phyloP scores from a whole-genome alignment of 495 filamentous ascomycete genomes.

The Penicillium taxi region DNA sequence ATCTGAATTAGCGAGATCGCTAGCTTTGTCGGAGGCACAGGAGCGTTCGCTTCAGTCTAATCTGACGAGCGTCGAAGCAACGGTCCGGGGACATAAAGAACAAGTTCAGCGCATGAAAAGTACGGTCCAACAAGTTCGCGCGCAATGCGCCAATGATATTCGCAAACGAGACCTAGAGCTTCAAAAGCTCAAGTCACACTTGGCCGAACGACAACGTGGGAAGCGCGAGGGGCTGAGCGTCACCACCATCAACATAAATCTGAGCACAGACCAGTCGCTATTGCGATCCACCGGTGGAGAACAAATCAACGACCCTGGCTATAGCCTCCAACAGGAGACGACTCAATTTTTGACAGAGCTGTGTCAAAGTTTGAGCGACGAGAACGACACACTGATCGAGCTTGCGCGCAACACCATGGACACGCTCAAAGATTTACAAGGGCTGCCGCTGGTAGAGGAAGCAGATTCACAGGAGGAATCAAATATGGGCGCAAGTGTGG shows the following conservation, averaged over 20 bases:
- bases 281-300: constrained; percentile 28
- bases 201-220: constrained; percentile 49
- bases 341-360: constrained; percentile 86
- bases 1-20: constrained; percentile 64
- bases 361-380: constrained; percentile 80
- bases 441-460: constrained; percentile 48
- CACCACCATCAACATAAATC: constrained; percentile 44
- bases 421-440: constrained; percentile 72
- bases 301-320: constrained; percentile 50
- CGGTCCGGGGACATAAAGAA: constrained; percentile 62
- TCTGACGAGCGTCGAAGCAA: constrained; percentile 61
- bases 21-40: constrained; percentile 65
- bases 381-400: constrained; percentile 77
- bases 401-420: constrained; percentile 63
- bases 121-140: constrained; percentile 69
- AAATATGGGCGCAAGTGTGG: constrained; percentile 30
- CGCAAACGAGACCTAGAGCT: constrained; percentile 86
- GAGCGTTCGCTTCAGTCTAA: constrained; percentile 62
- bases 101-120: constrained; percentile 71
- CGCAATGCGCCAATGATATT: constrained; percentile 84
- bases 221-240: constrained; percentile 43
- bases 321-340: constrained; percentile 77
- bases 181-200: constrained; percentile 75
- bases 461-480: constrained; percentile 24
- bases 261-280: constrained; percentile 26